Conservation (phyloP, 768 basidiomycete genomes). For the Coprinopsis marcescibilis region DNA sequence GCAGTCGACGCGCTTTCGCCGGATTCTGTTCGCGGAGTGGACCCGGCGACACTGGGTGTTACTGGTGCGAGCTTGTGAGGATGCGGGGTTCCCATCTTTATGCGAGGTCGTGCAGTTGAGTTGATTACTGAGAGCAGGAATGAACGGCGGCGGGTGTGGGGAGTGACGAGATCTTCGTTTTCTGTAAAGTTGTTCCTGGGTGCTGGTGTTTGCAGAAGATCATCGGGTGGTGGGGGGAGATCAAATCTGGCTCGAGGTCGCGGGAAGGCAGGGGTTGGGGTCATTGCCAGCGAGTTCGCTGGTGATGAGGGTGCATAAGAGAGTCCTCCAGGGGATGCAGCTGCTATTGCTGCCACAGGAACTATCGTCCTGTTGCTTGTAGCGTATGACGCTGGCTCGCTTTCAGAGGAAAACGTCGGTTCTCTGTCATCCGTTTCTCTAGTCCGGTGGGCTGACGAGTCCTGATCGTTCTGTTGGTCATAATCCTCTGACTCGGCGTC, state of each 20-base stretch:
- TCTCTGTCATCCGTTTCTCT: conserved; percentile 28
- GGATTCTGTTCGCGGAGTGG: conserved; percentile 26
- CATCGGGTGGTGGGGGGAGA: conserved; percentile 38
- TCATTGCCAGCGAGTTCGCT: conserved; percentile 46
- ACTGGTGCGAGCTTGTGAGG: conserved; percentile 32
- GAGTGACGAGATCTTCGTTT: conserved; percentile 53
- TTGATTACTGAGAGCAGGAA: conserved; percentile 83
- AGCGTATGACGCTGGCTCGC: conserved; percentile 34
- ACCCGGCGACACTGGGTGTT: conserved; percentile 26
- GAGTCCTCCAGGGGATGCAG: conserved; percentile 32
- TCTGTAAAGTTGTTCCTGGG: conserved; percentile 18
- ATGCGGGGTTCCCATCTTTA: conserved; percentile 61
- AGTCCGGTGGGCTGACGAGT: conserved; percentile 7
- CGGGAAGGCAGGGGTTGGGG: conserved; percentile 65
- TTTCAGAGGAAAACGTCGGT: conserved; percentile 72
- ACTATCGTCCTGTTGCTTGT: conserved; percentile 19
- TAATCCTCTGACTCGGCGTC: conserved; percentile 18
- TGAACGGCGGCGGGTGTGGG: conserved; percentile 66
- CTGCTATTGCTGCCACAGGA: no score
- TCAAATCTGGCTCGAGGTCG: conserved; percentile 59
- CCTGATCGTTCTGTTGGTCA: conserved; percentile 16
- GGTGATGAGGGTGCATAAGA: conserved; percentile 41
- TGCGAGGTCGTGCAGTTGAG: conserved; percentile 69
- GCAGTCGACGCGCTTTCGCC: not conserved
- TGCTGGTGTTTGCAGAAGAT: conserved; percentile 33